These are phyloP conservation scores for Papiliotrema fonsecae DNA, from an alignment of 1,284 basidiomycete species.

Conservation along the genomic window DNA sequence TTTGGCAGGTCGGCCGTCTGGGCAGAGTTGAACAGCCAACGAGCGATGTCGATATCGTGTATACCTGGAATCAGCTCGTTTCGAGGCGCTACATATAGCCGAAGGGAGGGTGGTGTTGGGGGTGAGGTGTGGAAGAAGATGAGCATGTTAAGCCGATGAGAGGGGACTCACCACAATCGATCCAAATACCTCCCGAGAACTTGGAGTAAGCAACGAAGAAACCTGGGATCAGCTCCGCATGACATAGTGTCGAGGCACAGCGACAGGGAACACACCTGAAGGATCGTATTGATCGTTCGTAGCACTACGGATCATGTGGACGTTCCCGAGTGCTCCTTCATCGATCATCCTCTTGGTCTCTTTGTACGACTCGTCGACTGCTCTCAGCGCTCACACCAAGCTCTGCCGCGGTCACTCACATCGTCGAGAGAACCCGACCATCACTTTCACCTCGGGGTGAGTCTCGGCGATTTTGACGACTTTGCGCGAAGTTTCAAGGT, in stretches of 20 bases:
- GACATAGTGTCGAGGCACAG: not conserved
- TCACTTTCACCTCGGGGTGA: slow-evolving; percentile 26
- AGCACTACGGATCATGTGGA: slow-evolving; percentile 24
- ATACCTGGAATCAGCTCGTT: slow-evolving; percentile 18
- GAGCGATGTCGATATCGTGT: slow-evolving; percentile 33
- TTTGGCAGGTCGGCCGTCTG: slow-evolving; percentile 1
- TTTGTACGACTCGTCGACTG: slow-evolving; percentile 32
- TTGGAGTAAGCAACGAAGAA: slow-evolving; percentile 35
- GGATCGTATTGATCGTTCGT: slow-evolving; percentile 33
- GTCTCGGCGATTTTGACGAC: slow-evolving; percentile 24
- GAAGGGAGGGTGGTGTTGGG: not conserved
- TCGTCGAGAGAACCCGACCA: slow-evolving; percentile 34
- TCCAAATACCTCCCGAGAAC: slow-evolving; percentile 29
- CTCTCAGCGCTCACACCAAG: not conserved
- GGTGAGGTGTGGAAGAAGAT: not conserved
- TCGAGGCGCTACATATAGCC: not conserved
- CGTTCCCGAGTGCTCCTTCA: slow-evolving; percentile 17
- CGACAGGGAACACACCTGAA: slow-evolving; percentile 4
- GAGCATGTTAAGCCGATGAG: not conserved
- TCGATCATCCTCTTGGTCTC: slow-evolving; percentile 19
- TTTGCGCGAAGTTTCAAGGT: slow-evolving; percentile 17
- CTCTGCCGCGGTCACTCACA: slow-evolving; percentile 16
- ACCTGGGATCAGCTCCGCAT: slow-evolving; percentile 7
- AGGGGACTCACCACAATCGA: slow-evolving; percentile 18
- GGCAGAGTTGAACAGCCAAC: slow-evolving; percentile 19